phyloP scores from a whole-genome alignment of 352 stramenopile genomes.

The Phytophthora europaea region DNA sequence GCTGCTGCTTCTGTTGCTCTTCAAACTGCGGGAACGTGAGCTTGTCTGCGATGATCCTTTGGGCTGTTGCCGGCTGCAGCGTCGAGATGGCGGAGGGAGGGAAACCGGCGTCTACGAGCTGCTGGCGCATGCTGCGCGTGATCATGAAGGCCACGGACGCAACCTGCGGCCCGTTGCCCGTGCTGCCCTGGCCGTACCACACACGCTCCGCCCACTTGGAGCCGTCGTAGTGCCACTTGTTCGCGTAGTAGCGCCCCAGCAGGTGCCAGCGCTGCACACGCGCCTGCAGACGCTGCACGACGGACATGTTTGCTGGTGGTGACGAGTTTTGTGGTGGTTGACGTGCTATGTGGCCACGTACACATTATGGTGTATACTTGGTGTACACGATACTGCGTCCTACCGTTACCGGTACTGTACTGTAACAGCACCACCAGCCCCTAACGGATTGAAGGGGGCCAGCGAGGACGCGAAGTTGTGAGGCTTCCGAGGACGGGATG shows the following conservation, averaged over 20 bases:
- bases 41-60: constrained; percentile 70
- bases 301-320: constrained; percentile 28
- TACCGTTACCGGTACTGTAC: too few species aligned
- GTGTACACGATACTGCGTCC: too few species aligned
- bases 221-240: constrained; percentile 89
- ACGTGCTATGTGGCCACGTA: not conserved
- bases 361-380: not conserved
- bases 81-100: constrained; percentile 67
- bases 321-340: constrained; percentile 5
- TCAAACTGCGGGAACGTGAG: constrained; percentile 66
- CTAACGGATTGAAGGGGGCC: not conserved
- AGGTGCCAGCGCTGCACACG: constrained; percentile 70
- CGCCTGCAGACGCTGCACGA: constrained; percentile 52
- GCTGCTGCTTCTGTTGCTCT: constrained; percentile 44
- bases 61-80: constrained; percentile 64
- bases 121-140: constrained; percentile 74
- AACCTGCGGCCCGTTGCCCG: constrained; percentile 48
- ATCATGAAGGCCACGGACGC: constrained; percentile 90
- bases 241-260: constrained; percentile 80
- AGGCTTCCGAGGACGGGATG: not conserved
- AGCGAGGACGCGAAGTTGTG: not conserved
- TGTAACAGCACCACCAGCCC: too few species aligned
- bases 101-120: constrained; percentile 69
- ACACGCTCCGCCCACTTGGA: constrained; percentile 79
- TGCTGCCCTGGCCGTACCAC: constrained; percentile 69